Evolutionary conservation across 2,329 filamentous ascomycete species (phyloP).

Genomic region (Talaromyces atroroseus): DNA sequence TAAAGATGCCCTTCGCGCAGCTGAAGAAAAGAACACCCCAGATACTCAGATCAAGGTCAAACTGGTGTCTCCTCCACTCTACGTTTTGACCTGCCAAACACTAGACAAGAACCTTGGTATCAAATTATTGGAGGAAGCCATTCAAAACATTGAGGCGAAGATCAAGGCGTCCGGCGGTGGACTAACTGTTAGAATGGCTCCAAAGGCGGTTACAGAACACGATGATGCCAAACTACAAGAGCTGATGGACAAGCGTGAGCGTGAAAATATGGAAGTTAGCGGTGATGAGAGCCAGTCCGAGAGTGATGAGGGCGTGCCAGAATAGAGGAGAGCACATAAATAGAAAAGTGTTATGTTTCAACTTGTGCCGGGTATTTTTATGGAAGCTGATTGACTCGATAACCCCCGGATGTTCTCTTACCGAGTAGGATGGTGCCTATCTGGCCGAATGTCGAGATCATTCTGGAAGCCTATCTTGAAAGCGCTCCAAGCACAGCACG

Average conservation of each 20-base stretch:
- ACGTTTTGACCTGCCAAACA: conserved; percentile 92
- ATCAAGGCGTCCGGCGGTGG: conserved; percentile 74
- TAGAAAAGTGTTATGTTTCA: conserved; percentile 10
- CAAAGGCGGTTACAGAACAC: conserved; percentile 97
- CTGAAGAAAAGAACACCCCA: conserved; percentile 85
- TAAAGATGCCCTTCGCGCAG: conserved; percentile 84
- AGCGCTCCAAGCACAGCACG: not conserved
- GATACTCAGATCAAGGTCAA: conserved; percentile 97
- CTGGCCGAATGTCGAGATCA: not conserved
- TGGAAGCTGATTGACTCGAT: not conserved
- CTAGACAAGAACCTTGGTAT: conserved; percentile 89
- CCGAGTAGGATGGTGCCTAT: not conserved
- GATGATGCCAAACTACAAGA: conserved; percentile 96
- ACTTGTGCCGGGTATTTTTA: conserved; percentile 3
- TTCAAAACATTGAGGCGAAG: conserved; percentile 74
- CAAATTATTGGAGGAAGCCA: conserved; percentile 76
- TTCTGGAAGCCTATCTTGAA: conserved; percentile 2
- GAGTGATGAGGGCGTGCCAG: conserved; percentile 79
- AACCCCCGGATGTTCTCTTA: not conserved
- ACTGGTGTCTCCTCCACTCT: conserved; percentile 94
- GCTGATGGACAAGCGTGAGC: conserved; percentile 97
- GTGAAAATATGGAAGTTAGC: conserved; percentile 95
- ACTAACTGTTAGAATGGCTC: conserved; percentile 93
- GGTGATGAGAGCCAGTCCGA: conserved; percentile 95
- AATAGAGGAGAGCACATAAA: conserved; percentile 23